A percentile compares a stretch with the other conserved stretches of the same genome.
These are phyloP conservation scores for Lomentospora prolificans DNA, from an alignment of 2,329 filamentous ascomycete species.

Conservation along the genomic window DNA sequence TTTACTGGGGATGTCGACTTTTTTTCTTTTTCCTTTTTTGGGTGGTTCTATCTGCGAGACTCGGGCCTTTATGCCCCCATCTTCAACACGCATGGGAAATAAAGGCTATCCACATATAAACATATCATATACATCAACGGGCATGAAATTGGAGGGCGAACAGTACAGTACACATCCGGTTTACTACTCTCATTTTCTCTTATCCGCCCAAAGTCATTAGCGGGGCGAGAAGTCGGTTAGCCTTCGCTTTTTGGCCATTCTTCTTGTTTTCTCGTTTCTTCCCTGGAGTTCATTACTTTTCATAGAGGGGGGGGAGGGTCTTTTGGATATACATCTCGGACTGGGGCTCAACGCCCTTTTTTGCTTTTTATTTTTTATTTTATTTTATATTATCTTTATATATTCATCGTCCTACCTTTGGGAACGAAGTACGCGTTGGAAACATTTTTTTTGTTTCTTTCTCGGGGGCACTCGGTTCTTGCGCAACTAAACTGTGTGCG, in stretches of 20 bases:
- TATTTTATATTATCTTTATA: background rate
- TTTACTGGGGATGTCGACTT: too few relatives aligned
- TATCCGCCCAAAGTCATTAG: background rate
- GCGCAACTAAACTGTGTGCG: background rate
- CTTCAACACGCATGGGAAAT: conserved; percentile 3
- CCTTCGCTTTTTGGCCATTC: background rate
- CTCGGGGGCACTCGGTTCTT: too few relatives aligned
- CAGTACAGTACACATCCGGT: too few relatives aligned
- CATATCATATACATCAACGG: background rate
- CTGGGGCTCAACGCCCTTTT: background rate
- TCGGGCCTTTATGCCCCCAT: background rate
- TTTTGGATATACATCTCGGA: background rate
- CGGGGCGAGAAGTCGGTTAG: background rate
- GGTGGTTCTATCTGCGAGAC: background rate
- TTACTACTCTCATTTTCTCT: too few relatives aligned
- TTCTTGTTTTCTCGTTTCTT: background rate
- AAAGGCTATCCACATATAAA: background rate
- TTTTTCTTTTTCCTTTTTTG: background rate
- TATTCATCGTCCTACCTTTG: too few relatives aligned
- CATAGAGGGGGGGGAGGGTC: background rate
- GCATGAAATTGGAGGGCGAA: too few relatives aligned
- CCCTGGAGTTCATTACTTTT: background rate
- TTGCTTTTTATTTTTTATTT: background rate
- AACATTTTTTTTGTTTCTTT: background rate
- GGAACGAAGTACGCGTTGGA: background rate